phyloP scores from a whole-genome alignment of 345 rosid genomes.

The Citrus unshiu region DNA sequence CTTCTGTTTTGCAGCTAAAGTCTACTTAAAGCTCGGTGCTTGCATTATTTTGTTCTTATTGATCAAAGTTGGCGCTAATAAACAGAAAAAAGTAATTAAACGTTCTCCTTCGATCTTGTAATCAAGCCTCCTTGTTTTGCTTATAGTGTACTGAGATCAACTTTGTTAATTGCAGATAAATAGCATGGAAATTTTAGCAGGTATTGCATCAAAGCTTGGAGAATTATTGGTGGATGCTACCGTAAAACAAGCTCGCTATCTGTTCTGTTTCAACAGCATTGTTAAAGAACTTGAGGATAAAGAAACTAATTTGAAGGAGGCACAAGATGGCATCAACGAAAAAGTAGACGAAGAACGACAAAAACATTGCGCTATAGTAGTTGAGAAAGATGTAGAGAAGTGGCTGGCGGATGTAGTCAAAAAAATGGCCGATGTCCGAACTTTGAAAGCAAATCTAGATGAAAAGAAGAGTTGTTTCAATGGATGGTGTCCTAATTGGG shows the following conservation, averaged over 20 bases:
- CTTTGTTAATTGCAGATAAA: too few species aligned
- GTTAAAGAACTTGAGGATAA: neutral
- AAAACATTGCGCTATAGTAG: accelerated
- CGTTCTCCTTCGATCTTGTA: neutral
- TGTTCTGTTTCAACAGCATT: neutral
- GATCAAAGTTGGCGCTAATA: neutral
- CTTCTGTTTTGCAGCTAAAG: neutral
- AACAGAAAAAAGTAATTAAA: too few species aligned
- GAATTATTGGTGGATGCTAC: too few species aligned
- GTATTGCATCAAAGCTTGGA: too few species aligned
- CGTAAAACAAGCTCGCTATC: neutral
- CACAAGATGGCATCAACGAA: neutral
- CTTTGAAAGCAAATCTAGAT: too few species aligned
- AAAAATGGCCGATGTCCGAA: neutral
- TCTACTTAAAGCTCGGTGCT: neutral
- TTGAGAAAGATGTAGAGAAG: neutral
- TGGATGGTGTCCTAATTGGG: too few species aligned
- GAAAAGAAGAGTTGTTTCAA: too few species aligned
- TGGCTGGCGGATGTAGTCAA: neutral
- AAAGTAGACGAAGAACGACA: neutral
- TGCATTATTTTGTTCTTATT: neutral
- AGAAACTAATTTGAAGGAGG: neutral
- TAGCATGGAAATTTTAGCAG: too few species aligned
- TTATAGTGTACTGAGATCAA: too few species aligned
- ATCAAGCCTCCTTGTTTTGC: neutral